Evolutionary conservation across 768 basidiomycete species (phyloP).

Genomic region (Pleurotus citrinopileatus): DNA sequence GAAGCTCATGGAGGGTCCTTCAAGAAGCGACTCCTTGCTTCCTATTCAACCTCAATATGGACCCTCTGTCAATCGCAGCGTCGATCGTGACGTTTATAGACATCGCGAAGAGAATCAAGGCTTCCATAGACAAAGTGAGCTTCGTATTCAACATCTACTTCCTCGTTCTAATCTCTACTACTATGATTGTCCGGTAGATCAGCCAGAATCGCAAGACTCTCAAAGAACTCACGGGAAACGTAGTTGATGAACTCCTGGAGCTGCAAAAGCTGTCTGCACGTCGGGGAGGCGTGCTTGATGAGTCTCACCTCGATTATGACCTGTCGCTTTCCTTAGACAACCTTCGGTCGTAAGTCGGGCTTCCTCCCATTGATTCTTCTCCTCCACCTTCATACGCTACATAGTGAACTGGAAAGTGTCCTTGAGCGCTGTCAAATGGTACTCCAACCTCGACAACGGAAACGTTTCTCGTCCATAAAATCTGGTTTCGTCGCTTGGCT

Average conservation of each 20-base stretch:
- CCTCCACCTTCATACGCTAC: background rate
- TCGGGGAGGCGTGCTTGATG: background rate
- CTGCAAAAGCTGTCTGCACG: constrained; percentile 4
- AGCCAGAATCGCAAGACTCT: constrained; percentile 6
- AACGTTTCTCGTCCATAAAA: background rate
- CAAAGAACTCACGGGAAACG: background rate
- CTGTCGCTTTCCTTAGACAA: constrained; percentile 1
- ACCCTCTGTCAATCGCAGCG: constrained; percentile 4
- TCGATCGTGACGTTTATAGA: constrained; percentile 6
- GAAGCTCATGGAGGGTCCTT: no score
- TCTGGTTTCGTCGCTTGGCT: background rate
- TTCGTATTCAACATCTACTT: background rate
- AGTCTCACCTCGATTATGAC: background rate
- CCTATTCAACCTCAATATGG: background rate
- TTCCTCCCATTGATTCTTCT: background rate
- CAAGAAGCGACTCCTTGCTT: no score
- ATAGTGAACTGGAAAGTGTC: background rate
- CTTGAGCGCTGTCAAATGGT: background rate
- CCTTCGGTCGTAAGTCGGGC: background rate
- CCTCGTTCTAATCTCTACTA: no score
- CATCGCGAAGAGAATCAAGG: constrained; percentile 5
- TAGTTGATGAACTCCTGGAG: constrained; percentile 1
- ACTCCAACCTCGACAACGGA: background rate
- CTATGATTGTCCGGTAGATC: no score
- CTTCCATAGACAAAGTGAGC: constrained; percentile 8